Conservation (phyloP, 2,329 filamentous ascomycete genomes). For the Amylocarpus encephaloides region DNA sequence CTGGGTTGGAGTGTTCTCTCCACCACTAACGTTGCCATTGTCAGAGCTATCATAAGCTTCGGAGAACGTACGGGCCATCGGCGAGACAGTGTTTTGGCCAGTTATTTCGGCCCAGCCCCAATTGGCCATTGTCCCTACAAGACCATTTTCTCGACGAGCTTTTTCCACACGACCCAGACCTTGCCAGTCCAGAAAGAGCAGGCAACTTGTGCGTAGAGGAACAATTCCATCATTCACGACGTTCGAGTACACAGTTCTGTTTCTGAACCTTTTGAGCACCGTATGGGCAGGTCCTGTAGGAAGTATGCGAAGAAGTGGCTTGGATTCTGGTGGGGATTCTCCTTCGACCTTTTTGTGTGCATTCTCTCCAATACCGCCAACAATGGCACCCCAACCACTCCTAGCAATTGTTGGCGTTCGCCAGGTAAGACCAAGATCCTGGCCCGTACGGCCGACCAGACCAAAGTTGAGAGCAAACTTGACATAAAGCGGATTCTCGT, state of each 20-base stretch:
- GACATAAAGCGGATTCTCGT: constrained; percentile 96
- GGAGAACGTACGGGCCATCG: constrained; percentile 20
- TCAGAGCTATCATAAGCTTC: constrained; percentile 8
- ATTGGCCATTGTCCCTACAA: constrained; percentile 86
- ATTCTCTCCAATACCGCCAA: constrained; percentile 71
- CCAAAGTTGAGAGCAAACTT: constrained; percentile 96
- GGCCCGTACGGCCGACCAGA: constrained; percentile 88
- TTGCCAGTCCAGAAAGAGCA: constrained; percentile 96
- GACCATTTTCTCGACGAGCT: constrained; percentile 80
- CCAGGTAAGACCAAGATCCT: constrained; percentile 94
- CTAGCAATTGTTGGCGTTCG: constrained; percentile 77
- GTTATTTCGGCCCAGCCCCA: constrained; percentile 95
- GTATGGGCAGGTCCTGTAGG: constrained; percentile 87
- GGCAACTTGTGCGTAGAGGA: constrained; percentile 84
- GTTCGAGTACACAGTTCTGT: constrained; percentile 90
- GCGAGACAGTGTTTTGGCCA: constrained; percentile 45
- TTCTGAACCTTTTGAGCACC: constrained; percentile 80
- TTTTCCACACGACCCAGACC: constrained; percentile 91
- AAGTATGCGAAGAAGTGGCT: constrained; percentile 80
- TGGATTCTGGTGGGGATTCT: constrained; percentile 67
- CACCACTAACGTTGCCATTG: constrained; percentile 25
- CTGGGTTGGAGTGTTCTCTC: constrained; percentile 39
- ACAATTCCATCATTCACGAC: constrained; percentile 98
- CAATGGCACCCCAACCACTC: constrained; percentile 83
- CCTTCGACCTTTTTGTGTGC: constrained; percentile 53